These are phyloP conservation scores for Petunia axillaris DNA, from an alignment of 257 asterid genomes.

Conservation along the genomic window DNA sequence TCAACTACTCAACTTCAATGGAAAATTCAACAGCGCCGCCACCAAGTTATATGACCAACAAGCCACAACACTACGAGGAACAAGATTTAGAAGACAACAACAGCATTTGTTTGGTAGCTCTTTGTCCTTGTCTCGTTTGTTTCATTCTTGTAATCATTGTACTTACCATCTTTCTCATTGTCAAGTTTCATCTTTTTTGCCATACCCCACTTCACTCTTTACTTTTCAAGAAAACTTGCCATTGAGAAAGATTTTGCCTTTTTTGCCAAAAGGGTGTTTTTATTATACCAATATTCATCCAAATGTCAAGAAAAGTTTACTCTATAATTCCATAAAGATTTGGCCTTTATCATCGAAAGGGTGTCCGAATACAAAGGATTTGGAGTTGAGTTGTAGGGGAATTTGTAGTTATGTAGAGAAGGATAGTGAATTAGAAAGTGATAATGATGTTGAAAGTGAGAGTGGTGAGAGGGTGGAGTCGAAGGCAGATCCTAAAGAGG, in stretches of 20 bases:
- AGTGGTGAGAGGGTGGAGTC: slow-evolving; percentile 36
- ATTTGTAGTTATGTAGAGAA: slow-evolving; percentile 43
- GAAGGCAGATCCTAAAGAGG: slow-evolving; percentile 58
- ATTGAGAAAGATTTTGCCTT: slow-evolving; percentile 22
- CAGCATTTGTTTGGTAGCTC: slow-evolving; percentile 56
- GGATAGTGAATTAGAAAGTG: slow-evolving; percentile 48
- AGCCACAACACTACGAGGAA: slow-evolving; percentile 39
- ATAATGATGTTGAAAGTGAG: slow-evolving; percentile 40
- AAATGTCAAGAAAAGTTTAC: slow-evolving; percentile 54
- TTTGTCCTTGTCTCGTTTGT: slow-evolving; percentile 79
- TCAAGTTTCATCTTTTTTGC: slow-evolving; percentile 77
- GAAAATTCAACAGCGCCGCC: slow-evolving; percentile 47
- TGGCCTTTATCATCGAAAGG: slow-evolving; percentile 1
- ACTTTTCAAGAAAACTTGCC: slow-evolving; percentile 66
- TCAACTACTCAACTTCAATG: slow-evolving; percentile 43
- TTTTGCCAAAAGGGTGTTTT: slow-evolving; percentile 6
- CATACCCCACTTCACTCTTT: slow-evolving; percentile 79
- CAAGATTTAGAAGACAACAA: slow-evolving; percentile 55
- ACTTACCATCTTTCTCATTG: slow-evolving; percentile 48
- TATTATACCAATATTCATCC: not conserved
- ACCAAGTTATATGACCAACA: slow-evolving; percentile 38
- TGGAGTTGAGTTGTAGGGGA: slow-evolving; percentile 39
- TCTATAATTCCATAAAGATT: slow-evolving; percentile 27
- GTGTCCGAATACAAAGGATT: not conserved
- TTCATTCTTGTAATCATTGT: slow-evolving; percentile 51